Conservation (phyloP, 495 filamentous ascomycete genomes). For the Tuber melanosporum region DNA sequence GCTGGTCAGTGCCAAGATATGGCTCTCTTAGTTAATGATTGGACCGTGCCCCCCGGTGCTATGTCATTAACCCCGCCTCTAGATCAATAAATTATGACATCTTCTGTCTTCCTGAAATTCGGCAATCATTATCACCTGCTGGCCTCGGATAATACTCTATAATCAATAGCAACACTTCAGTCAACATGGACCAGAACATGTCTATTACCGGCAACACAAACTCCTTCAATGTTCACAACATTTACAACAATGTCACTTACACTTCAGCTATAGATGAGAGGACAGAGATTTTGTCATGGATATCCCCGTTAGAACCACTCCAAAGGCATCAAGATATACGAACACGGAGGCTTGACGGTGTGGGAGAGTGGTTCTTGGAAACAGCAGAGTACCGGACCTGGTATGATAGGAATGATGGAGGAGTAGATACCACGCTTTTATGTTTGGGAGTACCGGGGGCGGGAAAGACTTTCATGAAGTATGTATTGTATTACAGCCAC, state of each 20-base stretch:
- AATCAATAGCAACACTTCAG: background rate
- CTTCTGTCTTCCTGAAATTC: background rate
- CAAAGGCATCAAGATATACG: background rate
- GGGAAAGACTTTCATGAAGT: constrained; percentile 1
- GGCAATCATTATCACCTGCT: background rate
- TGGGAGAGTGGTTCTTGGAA: background rate
- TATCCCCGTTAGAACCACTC: background rate
- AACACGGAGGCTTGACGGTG: background rate
- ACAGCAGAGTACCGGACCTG: background rate
- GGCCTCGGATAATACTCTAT: background rate
- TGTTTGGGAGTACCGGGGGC: background rate
- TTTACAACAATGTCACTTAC: background rate
- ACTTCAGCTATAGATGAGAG: background rate
- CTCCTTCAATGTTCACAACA: background rate
- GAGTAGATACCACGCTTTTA: background rate
- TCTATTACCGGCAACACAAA: background rate
- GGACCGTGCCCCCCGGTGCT: background rate
- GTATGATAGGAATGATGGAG: background rate
- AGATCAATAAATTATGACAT: background rate
- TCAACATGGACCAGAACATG: background rate
- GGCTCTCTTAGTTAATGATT: background rate
- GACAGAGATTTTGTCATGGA: background rate
- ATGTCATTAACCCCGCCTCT: background rate
- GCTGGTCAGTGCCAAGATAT: background rate
- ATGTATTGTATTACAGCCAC: background rate